Evolutionary conservation across 768 basidiomycete genomes (phyloP), one percentile per base, ranked within the genome.

Genomic region (Tulasnella sp.): DNA sequence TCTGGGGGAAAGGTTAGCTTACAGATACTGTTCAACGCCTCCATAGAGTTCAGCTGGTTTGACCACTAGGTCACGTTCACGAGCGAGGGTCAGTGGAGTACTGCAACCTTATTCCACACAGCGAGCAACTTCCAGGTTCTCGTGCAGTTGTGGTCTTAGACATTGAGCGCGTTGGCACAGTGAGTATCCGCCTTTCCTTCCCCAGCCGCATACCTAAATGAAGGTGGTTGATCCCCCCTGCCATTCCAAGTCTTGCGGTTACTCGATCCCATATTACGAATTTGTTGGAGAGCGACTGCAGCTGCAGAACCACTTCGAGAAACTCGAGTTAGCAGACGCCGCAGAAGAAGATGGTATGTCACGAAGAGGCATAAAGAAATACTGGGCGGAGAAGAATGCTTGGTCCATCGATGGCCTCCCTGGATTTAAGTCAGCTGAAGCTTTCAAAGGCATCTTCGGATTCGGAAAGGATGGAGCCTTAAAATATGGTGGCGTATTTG

Each of bases 61-160:
- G 7, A 5, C 34, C 7, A 5, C n/a, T n/a, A 83, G 84, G 82
- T 8, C 74, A 74, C 1, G 77, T 78, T 12, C 72, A 82, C 61
- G 83, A 85, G 65, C 79, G 80, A 64, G 83, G 81, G 2, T 78
- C 79, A 1, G 74, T 77, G 1, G 81, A 82, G 63, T 85, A 81
- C 63, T 73, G 82, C 54, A 67, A 66, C 0, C 73, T 79, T 43
- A 72, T 85, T 21, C 75, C 79, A 0, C 66, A 71, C 0, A 69
- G 71, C 24, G 68, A 66, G 30, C 76, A 83, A 9, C 73, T 75
- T 59, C 73, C 78, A 3, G 82, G 83, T 19, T 81, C 82, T 0
- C 77, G 83, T 22, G 74, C 81, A 3, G 74, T 78, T 31, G 81
- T 85, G 63, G 71, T 82, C 54, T 65, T 86, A 17, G 76, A 84